These are phyloP conservation scores for Boletus coccyginus DNA, from an alignment of 768 basidiomycete species.

Conservation along the genomic window DNA sequence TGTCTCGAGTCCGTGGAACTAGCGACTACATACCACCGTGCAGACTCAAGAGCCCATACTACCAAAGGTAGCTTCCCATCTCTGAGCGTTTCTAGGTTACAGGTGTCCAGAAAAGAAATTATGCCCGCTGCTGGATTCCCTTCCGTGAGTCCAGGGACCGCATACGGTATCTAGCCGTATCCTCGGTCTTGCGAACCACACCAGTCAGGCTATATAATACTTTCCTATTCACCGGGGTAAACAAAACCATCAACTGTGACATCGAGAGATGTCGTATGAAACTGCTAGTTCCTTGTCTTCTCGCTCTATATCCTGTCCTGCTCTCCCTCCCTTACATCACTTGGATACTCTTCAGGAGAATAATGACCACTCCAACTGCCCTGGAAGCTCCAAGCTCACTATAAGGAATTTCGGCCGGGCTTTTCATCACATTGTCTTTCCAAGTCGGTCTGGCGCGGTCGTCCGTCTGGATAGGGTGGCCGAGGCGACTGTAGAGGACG, in stretches of 20 bases:
- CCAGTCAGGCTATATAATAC: conserved; percentile 1
- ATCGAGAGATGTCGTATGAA: conserved; percentile 9
- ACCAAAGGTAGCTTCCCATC: conserved; percentile 5
- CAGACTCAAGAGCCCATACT: background rate
- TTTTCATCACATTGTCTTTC: conserved; percentile 36
- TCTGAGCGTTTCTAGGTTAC: conserved; percentile 14
- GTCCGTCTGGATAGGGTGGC: conserved; percentile 1
- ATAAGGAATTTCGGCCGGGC: conserved; percentile 42
- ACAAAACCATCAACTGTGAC: background rate
- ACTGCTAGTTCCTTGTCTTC: conserved; percentile 6
- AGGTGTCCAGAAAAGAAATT: background rate
- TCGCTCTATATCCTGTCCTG: conserved; percentile 2
- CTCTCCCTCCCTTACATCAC: conserved; percentile 17
- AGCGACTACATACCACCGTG: background rate
- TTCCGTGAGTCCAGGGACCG: background rate
- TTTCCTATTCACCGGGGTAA: conserved; percentile 1
- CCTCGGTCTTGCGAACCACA: conserved; percentile 1
- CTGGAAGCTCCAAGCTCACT: conserved; percentile 33
- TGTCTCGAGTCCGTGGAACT: background rate
- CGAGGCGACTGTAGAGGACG: conserved; percentile 1
- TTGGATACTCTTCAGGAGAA: conserved; percentile 5
- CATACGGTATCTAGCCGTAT: background rate
- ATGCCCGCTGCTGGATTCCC: background rate
- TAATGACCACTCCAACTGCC: conserved; percentile 24
- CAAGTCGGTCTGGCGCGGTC: background rate